Conservation (phyloP, 2,329 filamentous ascomycete genomes). For the Verticillium longisporum region DNA sequence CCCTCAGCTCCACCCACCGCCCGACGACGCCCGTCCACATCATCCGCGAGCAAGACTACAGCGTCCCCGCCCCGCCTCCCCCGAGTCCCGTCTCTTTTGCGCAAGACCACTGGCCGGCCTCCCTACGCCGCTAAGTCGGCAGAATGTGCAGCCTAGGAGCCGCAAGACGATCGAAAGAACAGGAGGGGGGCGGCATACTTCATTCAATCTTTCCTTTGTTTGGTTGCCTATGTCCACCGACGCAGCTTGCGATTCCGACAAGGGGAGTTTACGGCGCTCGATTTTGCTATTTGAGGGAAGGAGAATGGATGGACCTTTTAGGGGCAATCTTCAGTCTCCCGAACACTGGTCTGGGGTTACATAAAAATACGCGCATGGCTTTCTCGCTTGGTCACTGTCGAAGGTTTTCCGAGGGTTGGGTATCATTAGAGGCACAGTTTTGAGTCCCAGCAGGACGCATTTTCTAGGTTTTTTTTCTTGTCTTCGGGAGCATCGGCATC, state of each 20-base stretch:
- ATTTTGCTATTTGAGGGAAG: background rate
- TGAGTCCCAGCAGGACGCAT: background rate
- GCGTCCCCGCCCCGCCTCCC: conserved; percentile 58
- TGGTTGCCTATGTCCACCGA: background rate
- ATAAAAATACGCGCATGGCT: background rate
- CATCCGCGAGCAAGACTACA: conserved; percentile 53
- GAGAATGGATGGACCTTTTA: background rate
- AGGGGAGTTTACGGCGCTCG: background rate
- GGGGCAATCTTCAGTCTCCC: background rate
- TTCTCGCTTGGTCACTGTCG: background rate
- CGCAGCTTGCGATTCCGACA: background rate
- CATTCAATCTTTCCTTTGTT: background rate
- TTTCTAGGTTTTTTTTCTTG: too few relatives aligned
- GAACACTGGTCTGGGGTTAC: background rate
- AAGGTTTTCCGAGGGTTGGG: background rate
- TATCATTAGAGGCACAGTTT: background rate
- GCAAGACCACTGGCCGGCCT: conserved; percentile 45
- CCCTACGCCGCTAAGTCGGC: conserved; percentile 21
- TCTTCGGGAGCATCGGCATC: too few relatives aligned
- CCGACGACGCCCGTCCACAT: conserved; percentile 39
- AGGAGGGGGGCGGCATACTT: background rate
- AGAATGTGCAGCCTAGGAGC: background rate
- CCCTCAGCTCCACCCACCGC: conserved; percentile 36
- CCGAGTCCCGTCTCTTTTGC: conserved; percentile 58
- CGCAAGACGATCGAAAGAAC: background rate